These are phyloP conservation scores for Fistulinella prunicolor DNA, from an alignment of 768 basidiomycete genomes.

Conservation along the genomic window DNA sequence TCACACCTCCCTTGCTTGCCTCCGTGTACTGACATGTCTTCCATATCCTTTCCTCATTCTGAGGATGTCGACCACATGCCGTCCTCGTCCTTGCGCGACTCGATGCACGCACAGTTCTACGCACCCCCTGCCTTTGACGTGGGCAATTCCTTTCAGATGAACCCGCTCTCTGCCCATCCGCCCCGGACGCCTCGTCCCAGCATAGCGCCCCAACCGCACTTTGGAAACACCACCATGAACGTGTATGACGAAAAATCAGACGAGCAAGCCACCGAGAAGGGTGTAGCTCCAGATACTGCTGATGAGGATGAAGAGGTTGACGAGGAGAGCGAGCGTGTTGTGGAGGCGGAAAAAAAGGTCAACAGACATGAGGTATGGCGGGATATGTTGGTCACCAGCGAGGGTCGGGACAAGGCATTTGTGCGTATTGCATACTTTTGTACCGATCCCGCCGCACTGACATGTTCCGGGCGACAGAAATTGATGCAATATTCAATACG, in stretches of 20 bases:
- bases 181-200: conserved; percentile 64
- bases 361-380: conserved; percentile 71
- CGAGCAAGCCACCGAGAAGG: conserved; percentile 25
- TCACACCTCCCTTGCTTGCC: no score
- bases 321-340: conserved; percentile 45
- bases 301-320: conserved; percentile 44
- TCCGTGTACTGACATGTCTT: conserved; percentile 53
- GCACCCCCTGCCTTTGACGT: conserved; percentile 54
- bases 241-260: conserved; percentile 47
- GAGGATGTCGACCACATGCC: conserved; percentile 37
- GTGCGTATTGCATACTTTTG: conserved; percentile 43
- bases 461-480: conserved; percentile 51
- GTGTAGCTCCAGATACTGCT: conserved; percentile 13
- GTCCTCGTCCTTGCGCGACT: conserved; percentile 37
- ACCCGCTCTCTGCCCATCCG: conserved; percentile 75
- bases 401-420: conserved; percentile 82
- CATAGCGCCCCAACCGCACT: conserved; percentile 25
- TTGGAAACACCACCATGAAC: conserved; percentile 13
- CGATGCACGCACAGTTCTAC: conserved; percentile 50
- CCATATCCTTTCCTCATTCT: conserved; percentile 58
- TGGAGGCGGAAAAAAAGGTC: conserved; percentile 46
- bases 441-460: neutral
- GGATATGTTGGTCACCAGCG: conserved; percentile 73
- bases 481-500: conserved; percentile 80
- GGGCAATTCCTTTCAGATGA: conserved; percentile 71